phyloP scores from a whole-genome alignment of 257 asterid species.

The Nicotiana knightiana region DNA sequence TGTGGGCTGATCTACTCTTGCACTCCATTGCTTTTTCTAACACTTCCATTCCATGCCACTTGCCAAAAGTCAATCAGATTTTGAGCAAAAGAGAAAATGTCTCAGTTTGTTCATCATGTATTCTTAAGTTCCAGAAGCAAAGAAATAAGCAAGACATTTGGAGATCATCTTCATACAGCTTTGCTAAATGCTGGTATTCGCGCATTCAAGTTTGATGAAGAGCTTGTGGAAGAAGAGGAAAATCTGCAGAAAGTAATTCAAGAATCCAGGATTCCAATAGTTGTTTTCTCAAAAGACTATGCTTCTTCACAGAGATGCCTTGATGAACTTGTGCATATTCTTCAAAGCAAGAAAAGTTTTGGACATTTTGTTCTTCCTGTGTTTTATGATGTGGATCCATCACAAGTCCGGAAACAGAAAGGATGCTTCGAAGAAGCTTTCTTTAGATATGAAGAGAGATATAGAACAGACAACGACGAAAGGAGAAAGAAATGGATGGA shows the following conservation, averaged over 20 bases:
- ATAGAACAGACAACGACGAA: not conserved
- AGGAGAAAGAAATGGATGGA: not conserved
- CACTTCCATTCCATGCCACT: not conserved
- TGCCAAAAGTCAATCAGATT: not conserved
- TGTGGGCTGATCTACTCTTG: not conserved
- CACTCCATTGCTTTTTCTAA: not conserved
- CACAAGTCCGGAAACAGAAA: not conserved
- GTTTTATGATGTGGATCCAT: constrained; percentile 16
- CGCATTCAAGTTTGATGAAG: constrained; percentile 2
- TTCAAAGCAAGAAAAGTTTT: not conserved
- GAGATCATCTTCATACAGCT: constrained; percentile 3
- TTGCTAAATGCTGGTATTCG: constrained; percentile 3
- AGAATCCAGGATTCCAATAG: not conserved
- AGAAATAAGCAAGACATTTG: constrained; percentile 2
- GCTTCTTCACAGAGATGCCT: constrained; percentile 12
- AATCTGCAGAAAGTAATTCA: not conserved
- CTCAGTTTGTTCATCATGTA: constrained; percentile 5
- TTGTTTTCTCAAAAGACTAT: constrained; percentile 5
- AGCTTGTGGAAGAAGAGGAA: not conserved
- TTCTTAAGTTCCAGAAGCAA: constrained; percentile 10
- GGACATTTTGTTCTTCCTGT: constrained; percentile 13
- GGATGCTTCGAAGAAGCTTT: constrained; percentile 6
- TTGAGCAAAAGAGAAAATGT: not conserved
- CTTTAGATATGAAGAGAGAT: not conserved
- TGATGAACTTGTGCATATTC: constrained; percentile 2